A percentile compares a stretch with the other conserved stretches of the same genome.
These are phyloP conservation scores for Aschersonia sp. DNA, from an alignment of 2,329 filamentous ascomycete species.

Conservation along the genomic window DNA sequence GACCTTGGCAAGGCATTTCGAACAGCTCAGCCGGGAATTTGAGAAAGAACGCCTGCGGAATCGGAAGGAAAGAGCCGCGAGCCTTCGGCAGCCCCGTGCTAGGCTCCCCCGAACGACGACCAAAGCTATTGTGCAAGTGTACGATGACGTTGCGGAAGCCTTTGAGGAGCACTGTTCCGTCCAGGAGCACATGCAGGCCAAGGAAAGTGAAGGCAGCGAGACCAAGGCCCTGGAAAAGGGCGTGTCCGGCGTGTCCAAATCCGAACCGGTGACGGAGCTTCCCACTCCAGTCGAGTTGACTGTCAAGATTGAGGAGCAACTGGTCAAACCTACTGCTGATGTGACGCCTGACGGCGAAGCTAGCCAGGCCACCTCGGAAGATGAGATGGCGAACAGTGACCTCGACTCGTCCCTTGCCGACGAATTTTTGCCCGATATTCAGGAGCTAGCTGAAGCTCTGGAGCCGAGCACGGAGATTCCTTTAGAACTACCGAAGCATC, in stretches of 20 bases:
- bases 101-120: constrained; percentile 77
- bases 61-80: constrained; percentile 65
- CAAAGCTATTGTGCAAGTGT: constrained; percentile 93
- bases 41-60: constrained; percentile 87
- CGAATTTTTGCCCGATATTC: constrained; percentile 49
- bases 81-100: constrained; percentile 58
- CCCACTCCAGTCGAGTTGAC: constrained; percentile 10
- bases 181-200: constrained; percentile 24
- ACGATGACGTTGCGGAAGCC: constrained; percentile 83
- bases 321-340: constrained; percentile 14
- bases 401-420: constrained; percentile 55
- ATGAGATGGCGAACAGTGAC: constrained; percentile 56
- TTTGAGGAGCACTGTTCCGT: constrained; percentile 63
- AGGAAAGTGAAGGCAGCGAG: constrained; percentile 5
- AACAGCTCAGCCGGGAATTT: constrained; percentile 91
- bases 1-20: constrained; percentile 87
- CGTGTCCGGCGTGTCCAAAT: constrained; percentile 7
- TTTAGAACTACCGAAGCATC: constrained; percentile 75
- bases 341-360: constrained; percentile 13
- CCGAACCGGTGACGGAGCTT: constrained; percentile 8
- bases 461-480: constrained; percentile 46
- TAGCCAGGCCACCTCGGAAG: constrained; percentile 48
- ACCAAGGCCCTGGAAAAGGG: constrained; percentile 9
- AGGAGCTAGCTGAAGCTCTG: constrained; percentile 47
- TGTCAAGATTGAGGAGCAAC: constrained; percentile 10